Conservation (phyloP, 768 basidiomycete species). For the Tricholoma matsutake region DNA sequence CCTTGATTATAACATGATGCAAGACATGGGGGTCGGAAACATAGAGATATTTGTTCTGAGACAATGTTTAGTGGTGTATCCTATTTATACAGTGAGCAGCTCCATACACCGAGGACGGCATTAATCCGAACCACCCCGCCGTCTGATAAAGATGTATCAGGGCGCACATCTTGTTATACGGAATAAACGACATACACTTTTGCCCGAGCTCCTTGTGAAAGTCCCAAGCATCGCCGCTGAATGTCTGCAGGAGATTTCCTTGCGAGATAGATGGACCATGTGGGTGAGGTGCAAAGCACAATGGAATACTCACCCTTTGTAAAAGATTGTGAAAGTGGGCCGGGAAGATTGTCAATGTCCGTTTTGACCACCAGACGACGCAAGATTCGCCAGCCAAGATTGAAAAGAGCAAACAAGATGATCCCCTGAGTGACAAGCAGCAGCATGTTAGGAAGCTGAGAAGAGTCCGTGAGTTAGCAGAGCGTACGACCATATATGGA, state of each 20-base stretch:
- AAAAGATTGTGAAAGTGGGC: too few relatives aligned
- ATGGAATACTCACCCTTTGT: neutral
- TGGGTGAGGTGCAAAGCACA: neutral
- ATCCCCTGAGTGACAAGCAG: neutral
- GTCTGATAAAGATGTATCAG: neutral
- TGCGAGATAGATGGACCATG: neutral
- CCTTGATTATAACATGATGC: neutral
- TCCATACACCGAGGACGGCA: neutral
- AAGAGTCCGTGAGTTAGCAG: too few relatives aligned
- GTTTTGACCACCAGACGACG: neutral
- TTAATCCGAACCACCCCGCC: neutral
- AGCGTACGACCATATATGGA: too few relatives aligned
- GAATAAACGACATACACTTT: neutral
- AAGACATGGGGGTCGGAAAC: neutral
- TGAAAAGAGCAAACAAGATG: neutral
- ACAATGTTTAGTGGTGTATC: neutral
- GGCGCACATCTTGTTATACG: neutral
- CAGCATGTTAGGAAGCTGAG: neutral
- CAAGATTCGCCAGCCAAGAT: neutral
- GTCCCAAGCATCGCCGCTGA: neutral
- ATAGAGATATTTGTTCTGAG: neutral
- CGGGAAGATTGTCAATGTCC: too few relatives aligned
- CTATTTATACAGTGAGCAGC: neutral
- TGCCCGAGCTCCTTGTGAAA: neutral
- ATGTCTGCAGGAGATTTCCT: neutral